Percentiles rank a stretch among this genome's conserved stretches.
These are phyloP conservation scores for Pelargonium cotyledonis DNA, from an alignment of 441 rosid species.

Conservation along the genomic window DNA sequence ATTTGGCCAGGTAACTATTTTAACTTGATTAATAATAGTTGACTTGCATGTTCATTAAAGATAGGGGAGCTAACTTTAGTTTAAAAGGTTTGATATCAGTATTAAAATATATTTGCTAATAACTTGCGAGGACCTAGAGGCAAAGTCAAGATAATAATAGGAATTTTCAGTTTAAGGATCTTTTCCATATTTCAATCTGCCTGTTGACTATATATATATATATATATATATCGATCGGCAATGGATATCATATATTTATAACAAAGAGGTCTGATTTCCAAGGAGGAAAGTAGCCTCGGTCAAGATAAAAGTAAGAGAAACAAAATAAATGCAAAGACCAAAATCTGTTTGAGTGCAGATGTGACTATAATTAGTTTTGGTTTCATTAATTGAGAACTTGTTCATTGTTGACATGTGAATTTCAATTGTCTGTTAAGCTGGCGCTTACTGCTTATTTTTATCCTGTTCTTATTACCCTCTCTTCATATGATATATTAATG, in stretches of 20 bases:
- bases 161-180: neutral
- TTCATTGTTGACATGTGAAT: neutral
- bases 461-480: neutral
- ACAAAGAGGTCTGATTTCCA: too few species aligned
- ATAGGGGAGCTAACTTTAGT: neutral
- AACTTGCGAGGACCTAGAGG: neutral
- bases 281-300: too few species aligned
- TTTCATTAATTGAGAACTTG: neutral
- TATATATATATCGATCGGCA: too few species aligned
- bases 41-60: neutral
- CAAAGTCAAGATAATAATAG: neutral
- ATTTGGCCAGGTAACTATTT: slow-evolving; percentile 65
- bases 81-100: neutral
- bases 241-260: too few species aligned
- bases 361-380: neutral
- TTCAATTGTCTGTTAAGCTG: neutral
- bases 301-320: too few species aligned
- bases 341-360: neutral
- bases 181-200: neutral
- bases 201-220: neutral
- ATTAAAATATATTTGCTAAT: neutral
- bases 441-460: neutral
- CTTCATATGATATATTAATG: neutral
- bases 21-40: neutral
- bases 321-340: too few species aligned